These are phyloP conservation scores for Trametopsis cervina DNA, from an alignment of 768 basidiomycete genomes.

Conservation along the genomic window DNA sequence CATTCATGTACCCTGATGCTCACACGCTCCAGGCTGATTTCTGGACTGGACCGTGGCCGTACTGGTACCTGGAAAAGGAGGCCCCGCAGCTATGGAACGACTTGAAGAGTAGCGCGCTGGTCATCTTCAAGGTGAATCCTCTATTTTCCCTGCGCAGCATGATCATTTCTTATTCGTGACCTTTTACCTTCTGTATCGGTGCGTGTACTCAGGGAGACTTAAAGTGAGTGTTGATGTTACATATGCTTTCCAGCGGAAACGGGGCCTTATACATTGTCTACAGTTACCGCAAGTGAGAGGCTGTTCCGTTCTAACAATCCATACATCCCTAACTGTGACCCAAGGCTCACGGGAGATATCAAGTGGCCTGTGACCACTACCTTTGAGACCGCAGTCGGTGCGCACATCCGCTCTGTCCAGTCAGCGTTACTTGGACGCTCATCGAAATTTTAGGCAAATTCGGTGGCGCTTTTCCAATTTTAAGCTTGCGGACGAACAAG, in stretches of 20 bases:
- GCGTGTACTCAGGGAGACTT: conserved; percentile 68
- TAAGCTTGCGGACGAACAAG: conserved; percentile 90
- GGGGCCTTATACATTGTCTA: no score
- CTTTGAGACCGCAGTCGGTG: conserved; percentile 68
- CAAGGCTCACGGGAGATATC: conserved; percentile 82
- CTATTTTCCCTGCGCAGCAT: background rate
- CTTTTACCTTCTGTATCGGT: no score
- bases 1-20: background rate
- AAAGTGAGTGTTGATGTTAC: no score
- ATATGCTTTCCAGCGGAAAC: no score
- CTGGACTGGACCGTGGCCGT: conserved; percentile 72
- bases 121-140: conserved; percentile 72
- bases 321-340: background rate
- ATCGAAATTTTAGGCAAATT: conserved; percentile 51
- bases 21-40: conserved; percentile 33
- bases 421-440: background rate
- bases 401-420: conserved; percentile 11
- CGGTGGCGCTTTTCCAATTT: conserved; percentile 68
- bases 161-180: background rate
- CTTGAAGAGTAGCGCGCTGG: conserved; percentile 53
- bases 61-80: conserved; percentile 61
- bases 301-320: background rate
- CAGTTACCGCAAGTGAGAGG: background rate
- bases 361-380: conserved; percentile 80
- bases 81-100: conserved; percentile 44